Evolutionary conservation across 139 green algal species (phyloP).

Genomic region (Picochlorum costavermella): DNA sequence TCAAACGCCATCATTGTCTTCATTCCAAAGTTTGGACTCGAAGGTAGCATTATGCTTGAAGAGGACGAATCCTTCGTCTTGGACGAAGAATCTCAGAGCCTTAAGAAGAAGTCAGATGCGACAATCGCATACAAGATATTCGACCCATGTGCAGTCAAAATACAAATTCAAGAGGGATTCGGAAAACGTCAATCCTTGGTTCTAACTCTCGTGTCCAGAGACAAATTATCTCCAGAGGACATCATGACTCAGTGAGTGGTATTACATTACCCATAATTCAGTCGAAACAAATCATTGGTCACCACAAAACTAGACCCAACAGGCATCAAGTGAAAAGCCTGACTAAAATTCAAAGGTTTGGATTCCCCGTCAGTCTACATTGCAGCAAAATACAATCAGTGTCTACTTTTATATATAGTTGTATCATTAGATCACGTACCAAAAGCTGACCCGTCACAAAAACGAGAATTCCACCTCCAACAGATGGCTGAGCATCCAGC

Average conservation of each 20-base stretch:
- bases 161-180: conserved; percentile 53
- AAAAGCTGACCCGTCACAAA: conserved; percentile 80
- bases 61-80: conserved; percentile 5
- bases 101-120: conserved; percentile 15
- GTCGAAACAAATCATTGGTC: conserved; percentile 76
- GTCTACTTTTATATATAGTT: background rate
- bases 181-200: conserved; percentile 47
- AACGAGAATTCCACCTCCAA: conserved; percentile 70
- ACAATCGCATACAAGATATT: conserved; percentile 51
- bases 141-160: conserved; percentile 62
- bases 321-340: conserved; percentile 83
- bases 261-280: conserved; percentile 61
- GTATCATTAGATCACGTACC: background rate
- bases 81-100: conserved; percentile 27
- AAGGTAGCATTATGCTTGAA: conserved; percentile 73
- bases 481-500: conserved; percentile 75
- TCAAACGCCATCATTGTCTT: conserved; percentile 90
- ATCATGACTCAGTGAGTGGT: conserved; percentile 14
- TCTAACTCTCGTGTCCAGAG: conserved; percentile 45
- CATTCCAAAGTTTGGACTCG: conserved; percentile 96
- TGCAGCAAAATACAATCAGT: conserved; percentile 20
- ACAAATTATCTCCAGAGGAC: conserved; percentile 33
- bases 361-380: conserved; percentile 62
- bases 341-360: conserved; percentile 81
- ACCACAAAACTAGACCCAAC: conserved; percentile 63